Conservation (phyloP, 495 filamentous ascomycete genomes). For the Acidomyces sp. region DNA sequence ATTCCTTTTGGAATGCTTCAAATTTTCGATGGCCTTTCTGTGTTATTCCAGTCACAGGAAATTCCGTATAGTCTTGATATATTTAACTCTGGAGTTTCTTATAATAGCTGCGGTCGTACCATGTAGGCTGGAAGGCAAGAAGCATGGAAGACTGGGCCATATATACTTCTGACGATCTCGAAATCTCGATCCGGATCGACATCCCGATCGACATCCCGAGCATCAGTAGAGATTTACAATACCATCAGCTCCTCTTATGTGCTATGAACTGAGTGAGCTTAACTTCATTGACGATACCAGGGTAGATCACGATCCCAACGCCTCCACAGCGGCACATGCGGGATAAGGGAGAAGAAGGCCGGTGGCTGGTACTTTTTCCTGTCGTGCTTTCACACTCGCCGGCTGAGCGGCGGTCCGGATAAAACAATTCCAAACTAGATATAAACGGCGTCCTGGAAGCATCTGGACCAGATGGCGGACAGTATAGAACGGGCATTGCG, state of each 20-base stretch:
- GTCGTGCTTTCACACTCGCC: too few species aligned
- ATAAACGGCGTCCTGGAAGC: too few species aligned
- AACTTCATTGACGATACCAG: conserved; percentile 33
- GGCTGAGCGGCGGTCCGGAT: too few species aligned
- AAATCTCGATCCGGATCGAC: conserved; percentile 9
- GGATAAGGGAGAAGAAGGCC: conserved; percentile 38
- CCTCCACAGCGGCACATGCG: conserved; percentile 29
- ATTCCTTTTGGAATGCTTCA: too few species aligned
- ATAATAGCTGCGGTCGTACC: conserved; percentile 41
- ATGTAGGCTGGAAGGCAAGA: conserved; percentile 39
- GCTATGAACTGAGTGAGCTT: conserved; percentile 36
- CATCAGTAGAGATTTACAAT: conserved; percentile 16
- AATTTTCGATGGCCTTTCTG: conserved; percentile 35
- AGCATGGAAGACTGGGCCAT: conserved; percentile 35
- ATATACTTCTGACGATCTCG: conserved; percentile 29
- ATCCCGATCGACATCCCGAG: conserved; percentile 15
- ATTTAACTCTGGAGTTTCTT: conserved; percentile 36
- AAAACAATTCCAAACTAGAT: too few species aligned
- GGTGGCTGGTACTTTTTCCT: conserved; percentile 41
- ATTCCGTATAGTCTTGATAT: conserved; percentile 37
- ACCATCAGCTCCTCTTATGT: conserved; percentile 28
- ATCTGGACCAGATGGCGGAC: too few species aligned
- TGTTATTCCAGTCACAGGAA: conserved; percentile 36
- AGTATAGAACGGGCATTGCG: too few species aligned
- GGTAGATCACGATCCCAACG: conserved; percentile 32